Evolutionary conservation across 148 eudicot genomes (phyloP).

Genomic region (Fagopyrum esculentum): DNA sequence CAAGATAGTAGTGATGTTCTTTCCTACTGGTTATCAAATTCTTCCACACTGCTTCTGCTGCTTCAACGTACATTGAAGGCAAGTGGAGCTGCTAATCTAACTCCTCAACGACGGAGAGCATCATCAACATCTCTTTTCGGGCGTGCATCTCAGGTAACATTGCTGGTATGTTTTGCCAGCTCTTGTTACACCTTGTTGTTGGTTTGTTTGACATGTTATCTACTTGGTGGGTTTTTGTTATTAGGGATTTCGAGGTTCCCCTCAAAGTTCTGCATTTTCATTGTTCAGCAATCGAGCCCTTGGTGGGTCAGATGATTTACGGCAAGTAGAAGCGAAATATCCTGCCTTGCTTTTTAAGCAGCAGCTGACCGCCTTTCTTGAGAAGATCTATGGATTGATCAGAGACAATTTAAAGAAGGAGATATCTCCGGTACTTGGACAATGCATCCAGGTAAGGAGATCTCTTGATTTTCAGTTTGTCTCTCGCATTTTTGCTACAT

Average conservation of each 20-base stretch:
- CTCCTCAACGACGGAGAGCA: conserved; percentile 63
- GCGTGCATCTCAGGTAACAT: conserved; percentile 76
- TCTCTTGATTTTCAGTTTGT: background rate
- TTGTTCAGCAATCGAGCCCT: conserved; percentile 29
- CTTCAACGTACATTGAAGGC: conserved; percentile 88
- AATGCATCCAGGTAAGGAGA: conserved; percentile 72
- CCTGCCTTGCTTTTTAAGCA: conserved; percentile 96
- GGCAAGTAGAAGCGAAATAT: conserved; percentile 84
- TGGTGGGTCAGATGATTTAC: conserved; percentile 31
- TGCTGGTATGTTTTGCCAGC: background rate
- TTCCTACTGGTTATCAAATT: conserved; percentile 86
- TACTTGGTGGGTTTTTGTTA: background rate
- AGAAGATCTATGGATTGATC: conserved; percentile 89
- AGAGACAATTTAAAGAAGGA: conserved; percentile 93
- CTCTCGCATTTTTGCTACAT: background rate
- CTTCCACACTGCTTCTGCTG: conserved; percentile 72
- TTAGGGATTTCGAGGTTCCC: conserved; percentile 38
- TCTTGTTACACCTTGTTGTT: background rate
- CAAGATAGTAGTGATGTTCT: conserved; percentile 65
- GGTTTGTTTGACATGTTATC: background rate
- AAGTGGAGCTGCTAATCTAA: conserved; percentile 51
- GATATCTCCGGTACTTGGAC: conserved; percentile 70
- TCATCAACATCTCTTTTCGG: conserved; percentile 79
- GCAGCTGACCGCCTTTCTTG: conserved; percentile 90
- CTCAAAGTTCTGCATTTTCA: conserved; percentile 36